phyloP scores from a whole-genome alignment of 2,329 filamentous ascomycete genomes.

The Pseudopithomyces maydicus region DNA sequence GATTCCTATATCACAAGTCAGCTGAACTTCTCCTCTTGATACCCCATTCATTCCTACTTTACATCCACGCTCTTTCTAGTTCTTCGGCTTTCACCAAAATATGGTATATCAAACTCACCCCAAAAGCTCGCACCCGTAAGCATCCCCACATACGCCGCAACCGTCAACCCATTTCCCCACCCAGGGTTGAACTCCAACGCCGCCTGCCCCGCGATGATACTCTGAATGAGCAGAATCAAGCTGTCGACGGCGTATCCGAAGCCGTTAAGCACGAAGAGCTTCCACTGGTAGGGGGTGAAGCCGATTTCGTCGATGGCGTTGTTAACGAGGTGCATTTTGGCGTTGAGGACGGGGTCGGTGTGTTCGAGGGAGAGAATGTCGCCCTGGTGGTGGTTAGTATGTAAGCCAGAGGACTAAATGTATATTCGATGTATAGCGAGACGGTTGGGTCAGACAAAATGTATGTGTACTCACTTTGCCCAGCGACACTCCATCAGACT shows the following conservation, averaged over 20 bases:
- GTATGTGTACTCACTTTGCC: too few relatives aligned
- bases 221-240: conserved; percentile 64
- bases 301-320: conserved; percentile 63
- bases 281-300: conserved; percentile 60
- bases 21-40: too few relatives aligned
- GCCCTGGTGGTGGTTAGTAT: conserved; percentile 27
- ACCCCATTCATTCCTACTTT: background rate
- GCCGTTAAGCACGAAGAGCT: conserved; percentile 65
- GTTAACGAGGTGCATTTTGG: conserved; percentile 73
- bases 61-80: background rate
- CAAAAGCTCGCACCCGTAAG: conserved; percentile 68
- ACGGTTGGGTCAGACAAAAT: too few relatives aligned
- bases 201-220: conserved; percentile 64
- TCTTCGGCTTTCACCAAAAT: background rate
- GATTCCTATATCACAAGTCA: conserved; percentile 43
- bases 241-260: conserved; percentile 67
- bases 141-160: conserved; percentile 65
- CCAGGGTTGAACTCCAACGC: conserved; percentile 63
- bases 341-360: conserved; percentile 65
- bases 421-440: too few relatives aligned
- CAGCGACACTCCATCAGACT: too few relatives aligned
- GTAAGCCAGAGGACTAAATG: too few relatives aligned
- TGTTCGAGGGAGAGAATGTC: conserved; percentile 64
- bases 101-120: conserved; percentile 43
- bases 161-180: conserved; percentile 63